Conservation (phyloP, 768 basidiomycete genomes). For the Podaxis sp. region DNA sequence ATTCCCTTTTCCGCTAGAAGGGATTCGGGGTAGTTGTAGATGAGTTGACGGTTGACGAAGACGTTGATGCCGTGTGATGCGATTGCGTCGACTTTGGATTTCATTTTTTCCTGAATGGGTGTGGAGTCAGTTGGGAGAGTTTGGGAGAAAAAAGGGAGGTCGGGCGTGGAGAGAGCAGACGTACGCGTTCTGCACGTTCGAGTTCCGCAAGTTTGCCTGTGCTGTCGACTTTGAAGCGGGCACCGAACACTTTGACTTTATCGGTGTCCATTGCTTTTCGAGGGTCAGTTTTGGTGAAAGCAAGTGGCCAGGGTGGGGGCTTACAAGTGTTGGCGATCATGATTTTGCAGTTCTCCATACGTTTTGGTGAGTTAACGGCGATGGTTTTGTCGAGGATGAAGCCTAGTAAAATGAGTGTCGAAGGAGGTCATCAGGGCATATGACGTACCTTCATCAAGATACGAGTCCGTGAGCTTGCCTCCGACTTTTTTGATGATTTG, state of each 20-base stretch:
- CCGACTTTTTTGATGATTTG: slow-evolving; percentile 99
- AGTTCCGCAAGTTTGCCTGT: slow-evolving; percentile 98
- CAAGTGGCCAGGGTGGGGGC: slow-evolving; percentile 25
- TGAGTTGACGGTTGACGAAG: slow-evolving; percentile 97
- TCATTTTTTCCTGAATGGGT: slow-evolving; percentile 92
- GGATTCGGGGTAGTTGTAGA: slow-evolving; percentile 99
- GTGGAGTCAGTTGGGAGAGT: background rate
- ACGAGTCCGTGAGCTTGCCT: slow-evolving; percentile 96
- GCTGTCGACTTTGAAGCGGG: slow-evolving; percentile 91
- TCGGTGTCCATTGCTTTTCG: slow-evolving; percentile 96
- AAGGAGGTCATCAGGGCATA: background rate
- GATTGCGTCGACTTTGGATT: slow-evolving; percentile 93
- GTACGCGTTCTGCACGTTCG: slow-evolving; percentile 88
- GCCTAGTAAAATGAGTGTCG: slow-evolving; percentile 41
- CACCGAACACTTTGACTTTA: slow-evolving; percentile 99
- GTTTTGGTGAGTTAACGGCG: slow-evolving; percentile 91
- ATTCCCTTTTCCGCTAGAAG: slow-evolving; percentile 94
- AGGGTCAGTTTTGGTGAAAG: background rate
- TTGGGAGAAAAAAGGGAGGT: background rate
- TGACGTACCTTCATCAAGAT: slow-evolving; percentile 86
- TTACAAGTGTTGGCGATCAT: slow-evolving; percentile 97
- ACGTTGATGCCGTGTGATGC: slow-evolving; percentile 93
- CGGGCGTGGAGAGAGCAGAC: slow-evolving; percentile 20
- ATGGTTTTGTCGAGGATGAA: slow-evolving; percentile 98
- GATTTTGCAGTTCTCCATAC: slow-evolving; percentile 92